A percentile compares a stretch with the other conserved stretches of the same genome.
Conservation (phyloP, 2,329 filamentous ascomycete species). For the Penicillium sp. region DNA sequence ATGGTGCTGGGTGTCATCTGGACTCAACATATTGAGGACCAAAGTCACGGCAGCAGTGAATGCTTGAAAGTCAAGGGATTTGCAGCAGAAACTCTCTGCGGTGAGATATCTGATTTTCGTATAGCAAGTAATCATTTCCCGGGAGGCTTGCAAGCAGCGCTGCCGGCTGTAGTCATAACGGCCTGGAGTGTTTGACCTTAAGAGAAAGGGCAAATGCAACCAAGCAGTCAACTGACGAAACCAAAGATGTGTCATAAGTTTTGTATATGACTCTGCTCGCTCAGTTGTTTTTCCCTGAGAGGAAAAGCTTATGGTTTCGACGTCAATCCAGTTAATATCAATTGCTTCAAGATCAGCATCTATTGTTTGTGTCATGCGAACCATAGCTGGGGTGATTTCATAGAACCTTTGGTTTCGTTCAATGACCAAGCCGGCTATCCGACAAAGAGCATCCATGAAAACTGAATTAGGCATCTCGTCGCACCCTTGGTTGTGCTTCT, state of each 20-base stretch:
- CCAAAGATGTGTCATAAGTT: slow-evolving; percentile 7
- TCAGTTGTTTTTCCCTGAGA: slow-evolving; percentile 8
- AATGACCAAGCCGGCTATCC: slow-evolving; percentile 17
- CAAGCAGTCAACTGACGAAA: slow-evolving; percentile 12
- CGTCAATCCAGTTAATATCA: too few species aligned
- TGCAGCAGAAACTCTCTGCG: slow-evolving; percentile 9
- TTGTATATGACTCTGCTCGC: not conserved
- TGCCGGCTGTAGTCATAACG: slow-evolving; percentile 9
- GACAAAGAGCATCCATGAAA: slow-evolving; percentile 7
- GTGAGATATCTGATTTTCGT: slow-evolving; percentile 4
- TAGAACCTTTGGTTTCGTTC: slow-evolving; percentile 18
- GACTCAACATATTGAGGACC: slow-evolving; percentile 10
- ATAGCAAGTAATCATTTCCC: slow-evolving; percentile 14
- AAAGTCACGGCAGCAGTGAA: slow-evolving; percentile 17
- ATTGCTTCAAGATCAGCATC: slow-evolving; percentile 7
- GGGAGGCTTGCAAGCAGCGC: slow-evolving; percentile 13
- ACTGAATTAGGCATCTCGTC: not conserved
- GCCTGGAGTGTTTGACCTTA: not conserved
- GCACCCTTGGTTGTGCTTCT: not conserved
- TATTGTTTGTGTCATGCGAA: slow-evolving; percentile 13
- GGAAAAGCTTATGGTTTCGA: too few species aligned
- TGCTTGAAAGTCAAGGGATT: slow-evolving; percentile 16
- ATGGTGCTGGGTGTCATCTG: not conserved
- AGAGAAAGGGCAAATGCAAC: slow-evolving; percentile 15
- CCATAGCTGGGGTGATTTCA: slow-evolving; percentile 10